Evolutionary conservation across 495 filamentous ascomycete species (phyloP).

Genomic region (Xylaria cubensis): DNA sequence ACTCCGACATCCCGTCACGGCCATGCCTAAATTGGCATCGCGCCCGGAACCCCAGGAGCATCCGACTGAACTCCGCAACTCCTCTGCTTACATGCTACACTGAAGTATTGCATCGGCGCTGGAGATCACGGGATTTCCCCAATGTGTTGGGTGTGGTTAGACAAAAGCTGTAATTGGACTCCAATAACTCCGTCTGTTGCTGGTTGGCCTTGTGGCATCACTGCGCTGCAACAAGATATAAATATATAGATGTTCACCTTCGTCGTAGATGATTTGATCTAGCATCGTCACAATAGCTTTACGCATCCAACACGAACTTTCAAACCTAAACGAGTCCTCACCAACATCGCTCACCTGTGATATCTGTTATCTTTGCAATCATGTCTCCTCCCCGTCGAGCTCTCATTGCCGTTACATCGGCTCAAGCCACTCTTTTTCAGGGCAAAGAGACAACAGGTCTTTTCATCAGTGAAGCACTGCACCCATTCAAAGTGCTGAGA

Average conservation of each 20-base stretch:
- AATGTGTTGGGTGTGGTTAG: not conserved
- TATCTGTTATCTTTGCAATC: no score
- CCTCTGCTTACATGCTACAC: not conserved
- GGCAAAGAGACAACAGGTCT: constrained; percentile 45
- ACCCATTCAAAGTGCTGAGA: constrained; percentile 54
- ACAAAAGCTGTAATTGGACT: not conserved
- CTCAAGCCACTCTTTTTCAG: constrained; percentile 50
- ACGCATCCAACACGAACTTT: not conserved
- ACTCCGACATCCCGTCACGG: not conserved
- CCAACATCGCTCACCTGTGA: not conserved
- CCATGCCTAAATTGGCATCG: not conserved
- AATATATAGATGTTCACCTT: not conserved
- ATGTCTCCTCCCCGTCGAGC: constrained; percentile 53
- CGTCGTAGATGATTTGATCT: not conserved
- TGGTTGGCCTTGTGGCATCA: not conserved
- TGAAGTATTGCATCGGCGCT: not conserved
- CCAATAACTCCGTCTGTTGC: not conserved
- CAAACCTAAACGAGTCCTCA: not conserved
- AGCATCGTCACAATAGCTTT: not conserved
- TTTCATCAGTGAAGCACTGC: constrained; percentile 58
- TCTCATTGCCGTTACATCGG: constrained; percentile 56
- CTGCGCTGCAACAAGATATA: not conserved
- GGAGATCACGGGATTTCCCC: not conserved
- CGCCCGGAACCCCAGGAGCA: not conserved
- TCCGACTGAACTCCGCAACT: not conserved